Evolutionary conservation across 495 filamentous ascomycete genomes (phyloP).

Genomic region (Aspergillus sclerotioniger): DNA sequence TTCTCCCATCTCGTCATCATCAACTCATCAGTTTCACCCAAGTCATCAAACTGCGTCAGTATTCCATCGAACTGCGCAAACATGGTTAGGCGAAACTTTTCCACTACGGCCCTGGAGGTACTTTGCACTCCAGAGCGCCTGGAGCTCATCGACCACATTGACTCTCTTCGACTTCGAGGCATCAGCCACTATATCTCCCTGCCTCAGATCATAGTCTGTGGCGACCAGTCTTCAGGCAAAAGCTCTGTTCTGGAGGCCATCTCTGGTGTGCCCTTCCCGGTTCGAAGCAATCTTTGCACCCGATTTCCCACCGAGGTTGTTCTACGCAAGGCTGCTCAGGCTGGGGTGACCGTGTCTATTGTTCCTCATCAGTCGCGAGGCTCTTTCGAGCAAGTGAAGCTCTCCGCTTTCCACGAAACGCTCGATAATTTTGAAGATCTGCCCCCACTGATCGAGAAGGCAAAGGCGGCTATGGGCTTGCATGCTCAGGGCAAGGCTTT

Average conservation of each 20-base stretch:
- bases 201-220: constrained; percentile 65
- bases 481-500: constrained; percentile 35
- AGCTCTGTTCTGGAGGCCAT: constrained; percentile 66
- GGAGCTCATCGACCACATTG: constrained; percentile 55
- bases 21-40: too few species aligned
- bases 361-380: constrained; percentile 29
- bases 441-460: constrained; percentile 44
- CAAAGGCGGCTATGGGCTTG: constrained; percentile 54
- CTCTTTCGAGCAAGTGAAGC: constrained; percentile 21
- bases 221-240: constrained; percentile 36
- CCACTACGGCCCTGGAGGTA: constrained; percentile 6
- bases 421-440: constrained; percentile 37
- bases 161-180: constrained; percentile 54
- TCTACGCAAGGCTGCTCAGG: constrained; percentile 40
- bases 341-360: constrained; percentile 36
- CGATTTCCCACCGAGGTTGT: constrained; percentile 59
- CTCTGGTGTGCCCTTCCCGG: constrained; percentile 59
- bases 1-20: too few species aligned
- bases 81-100: too few species aligned
- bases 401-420: constrained; percentile 31
- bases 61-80: too few species aligned
- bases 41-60: too few species aligned
- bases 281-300: constrained; percentile 52
- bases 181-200: constrained; percentile 52
- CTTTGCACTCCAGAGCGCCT: constrained; percentile 37